Evolutionary conservation across 108 stramenopile genomes (phyloP), one percentile per base, ranked within the genome.

Genomic region (Hondaea fermentalgiana): DNA sequence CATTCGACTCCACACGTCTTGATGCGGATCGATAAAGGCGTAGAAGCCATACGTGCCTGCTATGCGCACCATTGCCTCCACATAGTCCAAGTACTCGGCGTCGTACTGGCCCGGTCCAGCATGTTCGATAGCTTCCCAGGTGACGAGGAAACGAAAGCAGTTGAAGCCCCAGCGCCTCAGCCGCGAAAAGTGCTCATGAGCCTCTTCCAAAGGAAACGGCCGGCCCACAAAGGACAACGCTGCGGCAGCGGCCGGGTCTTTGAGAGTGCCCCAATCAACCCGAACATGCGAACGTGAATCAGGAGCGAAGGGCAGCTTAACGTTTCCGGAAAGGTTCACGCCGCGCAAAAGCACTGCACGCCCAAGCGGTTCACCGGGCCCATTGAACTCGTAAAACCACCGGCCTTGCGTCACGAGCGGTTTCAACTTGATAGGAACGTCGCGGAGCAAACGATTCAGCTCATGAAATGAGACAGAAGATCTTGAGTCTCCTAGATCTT

Each of bases 1-100:
- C 90, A 90, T 91, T n/a, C 92, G 91, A 87, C 91, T 90, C 92
- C 92, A 92, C 14, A 92, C 92, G 60, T 92, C 92, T 87, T 92
- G 92, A 87, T 92, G 92, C 5, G 89, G 90, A 69, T 92, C 92
- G 5, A 92, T 72, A 60, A 90, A 92, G 12, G 91, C 76, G 21
- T 42, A 87, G 29, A 92, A 88, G 0, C 88, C 91, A 57, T 72
- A 90, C 10, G 87, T 87, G 47, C 53, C 55, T 19, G 90, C 89
- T 29, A 25, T 87, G 28, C 72, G 51, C 5, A 91, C 35, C 12
- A 91, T 59, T n/a, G 59, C 16, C 19, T 69, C 57, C 0, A 92
- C 47, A 89, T 92, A 92, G 3, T 88, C 35, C 14, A 92, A 59
- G 58, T 92, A 92, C 25, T 90, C 92, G 3, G 28, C 29, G 58